A percentile compares a stretch with the other conserved stretches of the same genome.
Conservation (phyloP, 768 basidiomycete genomes). For the Pleurotus ostreatus region DNA sequence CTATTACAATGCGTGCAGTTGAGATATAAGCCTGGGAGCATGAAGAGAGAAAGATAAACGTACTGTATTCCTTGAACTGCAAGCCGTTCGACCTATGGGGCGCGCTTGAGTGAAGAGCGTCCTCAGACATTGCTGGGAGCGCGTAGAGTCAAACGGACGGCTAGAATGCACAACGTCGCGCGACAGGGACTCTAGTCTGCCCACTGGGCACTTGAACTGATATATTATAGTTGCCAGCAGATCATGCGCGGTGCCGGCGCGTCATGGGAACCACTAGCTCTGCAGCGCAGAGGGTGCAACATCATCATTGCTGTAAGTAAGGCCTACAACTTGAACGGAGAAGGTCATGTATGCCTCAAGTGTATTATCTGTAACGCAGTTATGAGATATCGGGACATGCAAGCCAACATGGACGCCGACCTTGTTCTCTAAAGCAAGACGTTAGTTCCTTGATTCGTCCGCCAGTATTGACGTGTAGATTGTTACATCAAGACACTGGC, state of each 20-base stretch:
- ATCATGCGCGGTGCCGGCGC: neutral
- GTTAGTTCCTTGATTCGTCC: too few relatives aligned
- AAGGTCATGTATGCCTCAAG: too few relatives aligned
- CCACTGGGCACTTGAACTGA: neutral
- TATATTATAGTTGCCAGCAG: conserved; percentile 4
- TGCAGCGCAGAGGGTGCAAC: too few relatives aligned
- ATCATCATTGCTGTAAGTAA: too few relatives aligned
- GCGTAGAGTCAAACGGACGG: neutral
- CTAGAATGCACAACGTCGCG: neutral
- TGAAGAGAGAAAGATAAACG: neutral
- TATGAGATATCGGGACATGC: too few relatives aligned
- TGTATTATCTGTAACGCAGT: too few relatives aligned
- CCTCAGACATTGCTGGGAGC: conserved; percentile 1
- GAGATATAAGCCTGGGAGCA: neutral
- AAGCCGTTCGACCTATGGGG: neutral
- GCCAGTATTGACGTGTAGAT: too few relatives aligned
- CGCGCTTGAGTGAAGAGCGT: neutral
- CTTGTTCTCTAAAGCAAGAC: too few relatives aligned
- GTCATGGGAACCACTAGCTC: too few relatives aligned
- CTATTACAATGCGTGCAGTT: conserved; percentile 4
- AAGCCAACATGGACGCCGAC: too few relatives aligned
- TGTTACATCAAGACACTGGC: too few relatives aligned
- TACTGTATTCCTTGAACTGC: conserved; percentile 7
- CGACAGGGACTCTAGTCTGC: neutral
- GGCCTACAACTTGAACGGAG: too few relatives aligned